A percentile compares a stretch with the other conserved stretches of the same genome.
These are phyloP conservation scores for Peronospora belbahrii DNA, from an alignment of 352 stramenopile species.

Conservation along the genomic window DNA sequence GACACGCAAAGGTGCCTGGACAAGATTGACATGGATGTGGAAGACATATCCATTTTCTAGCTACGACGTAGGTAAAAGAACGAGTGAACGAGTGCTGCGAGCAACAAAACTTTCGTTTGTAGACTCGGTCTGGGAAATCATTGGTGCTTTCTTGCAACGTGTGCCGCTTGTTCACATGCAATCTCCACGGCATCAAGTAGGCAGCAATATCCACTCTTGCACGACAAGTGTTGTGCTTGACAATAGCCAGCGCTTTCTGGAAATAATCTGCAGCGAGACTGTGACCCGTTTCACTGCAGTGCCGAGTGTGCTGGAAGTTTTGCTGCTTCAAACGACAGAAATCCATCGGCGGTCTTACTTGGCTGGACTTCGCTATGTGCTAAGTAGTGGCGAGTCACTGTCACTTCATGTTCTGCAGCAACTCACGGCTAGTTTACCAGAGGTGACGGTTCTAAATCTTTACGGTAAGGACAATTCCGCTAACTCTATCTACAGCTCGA, in stretches of 20 bases:
- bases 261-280: conserved; percentile 5
- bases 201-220: not conserved
- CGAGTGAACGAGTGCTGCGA: conserved; percentile 31
- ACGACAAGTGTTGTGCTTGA: conserved; percentile 37
- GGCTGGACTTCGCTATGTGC: conserved; percentile 24
- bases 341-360: conserved; percentile 2
- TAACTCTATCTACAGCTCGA: not conserved
- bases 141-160: conserved; percentile 32
- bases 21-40: conserved; percentile 49
- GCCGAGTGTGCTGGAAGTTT: conserved; percentile 40
- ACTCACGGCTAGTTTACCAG: conserved; percentile 16
- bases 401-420: conserved; percentile 19
- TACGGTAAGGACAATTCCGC: conserved; percentile 31
- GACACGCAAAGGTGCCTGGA: conserved; percentile 30
- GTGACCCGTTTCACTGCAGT: conserved; percentile 43
- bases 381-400: conserved; percentile 50
- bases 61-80: not conserved
- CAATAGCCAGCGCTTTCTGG: conserved; percentile 22
- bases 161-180: conserved; percentile 37
- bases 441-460: conserved; percentile 41
- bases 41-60: conserved; percentile 28
- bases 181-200: not conserved
- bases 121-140: conserved; percentile 49
- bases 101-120: conserved; percentile 43
- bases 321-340: conserved; percentile 24